phyloP scores from a whole-genome alignment of 352 stramenopile genomes.

The Phytophthora meadii region DNA sequence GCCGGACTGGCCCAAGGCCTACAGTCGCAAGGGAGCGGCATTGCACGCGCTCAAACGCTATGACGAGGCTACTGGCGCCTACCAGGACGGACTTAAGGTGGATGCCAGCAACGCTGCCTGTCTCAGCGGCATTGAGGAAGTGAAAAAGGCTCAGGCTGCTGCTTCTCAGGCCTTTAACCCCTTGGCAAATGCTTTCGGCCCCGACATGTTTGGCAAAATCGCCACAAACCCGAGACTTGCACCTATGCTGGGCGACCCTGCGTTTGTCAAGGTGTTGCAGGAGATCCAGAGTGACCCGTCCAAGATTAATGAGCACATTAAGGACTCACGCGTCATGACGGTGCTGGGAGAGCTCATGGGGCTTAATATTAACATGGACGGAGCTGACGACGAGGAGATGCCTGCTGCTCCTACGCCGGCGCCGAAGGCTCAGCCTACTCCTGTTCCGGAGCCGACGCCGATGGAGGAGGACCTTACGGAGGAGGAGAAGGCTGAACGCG shows the following conservation, averaged over 20 bases:
- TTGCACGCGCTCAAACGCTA: constrained; percentile 94
- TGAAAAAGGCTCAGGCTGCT: constrained; percentile 87
- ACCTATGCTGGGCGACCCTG: constrained; percentile 92
- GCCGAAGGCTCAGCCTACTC: constrained; percentile 38
- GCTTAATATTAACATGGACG: constrained; percentile 77
- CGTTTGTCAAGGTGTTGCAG: constrained; percentile 86
- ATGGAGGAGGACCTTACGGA: constrained; percentile 90
- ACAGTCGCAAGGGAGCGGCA: constrained; percentile 97
- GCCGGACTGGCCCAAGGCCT: constrained; percentile 96
- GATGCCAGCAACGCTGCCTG: constrained; percentile 94
- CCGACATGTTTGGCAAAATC: constrained; percentile 96
- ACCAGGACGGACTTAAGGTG: constrained; percentile 88
- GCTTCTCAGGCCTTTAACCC: constrained; percentile 75
- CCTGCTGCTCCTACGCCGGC: constrained; percentile 32
- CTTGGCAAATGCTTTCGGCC: constrained; percentile 92
- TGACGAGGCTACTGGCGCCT: constrained; percentile 86
- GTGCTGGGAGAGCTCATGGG: constrained; percentile 89
- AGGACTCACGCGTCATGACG: constrained; percentile 88
- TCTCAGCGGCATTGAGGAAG: constrained; percentile 93
- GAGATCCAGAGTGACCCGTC: constrained; percentile 81
- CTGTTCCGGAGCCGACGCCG: constrained; percentile 54
- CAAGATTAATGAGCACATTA: constrained; percentile 81
- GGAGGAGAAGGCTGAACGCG: constrained; percentile 78
- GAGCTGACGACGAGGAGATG: constrained; percentile 59
- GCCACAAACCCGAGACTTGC: constrained; percentile 89